Percentiles rank a stretch among this genome's conserved stretches.
Evolutionary conservation across 1,139 yeast genomes (phyloP).

Genomic region (Diutina sp.): DNA sequence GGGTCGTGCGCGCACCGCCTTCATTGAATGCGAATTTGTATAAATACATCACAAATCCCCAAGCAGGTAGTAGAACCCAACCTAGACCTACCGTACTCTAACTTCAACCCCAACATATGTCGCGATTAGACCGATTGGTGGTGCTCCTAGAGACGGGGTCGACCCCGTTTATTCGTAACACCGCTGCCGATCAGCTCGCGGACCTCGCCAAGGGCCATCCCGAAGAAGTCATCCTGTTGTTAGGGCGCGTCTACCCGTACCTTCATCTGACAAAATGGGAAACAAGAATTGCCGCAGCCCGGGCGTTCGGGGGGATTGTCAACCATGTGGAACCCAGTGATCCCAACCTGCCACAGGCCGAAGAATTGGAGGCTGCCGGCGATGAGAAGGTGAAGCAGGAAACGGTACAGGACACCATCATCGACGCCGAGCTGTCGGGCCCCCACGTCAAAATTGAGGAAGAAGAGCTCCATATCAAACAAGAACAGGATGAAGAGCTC

Average conservation of each 20-base stretch:
- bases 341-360: slow-evolving; percentile 40
- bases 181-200: slow-evolving; percentile 95
- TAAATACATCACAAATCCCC: background rate
- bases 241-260: slow-evolving; percentile 87
- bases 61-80: background rate
- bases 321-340: slow-evolving; percentile 74
- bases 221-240: slow-evolving; percentile 71
- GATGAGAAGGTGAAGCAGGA: slow-evolving; percentile 7
- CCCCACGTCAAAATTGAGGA: slow-evolving; percentile 12
- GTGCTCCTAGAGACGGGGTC: slow-evolving; percentile 88
- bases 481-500: slow-evolving; percentile 33
- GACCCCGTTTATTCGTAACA: slow-evolving; percentile 82
- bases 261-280: slow-evolving; percentile 85
- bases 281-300: slow-evolving; percentile 87
- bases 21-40: background rate
- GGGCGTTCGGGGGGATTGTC: slow-evolving; percentile 91
- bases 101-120: slow-evolving; percentile 14
- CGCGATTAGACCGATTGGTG: slow-evolving; percentile 58
- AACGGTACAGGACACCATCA: slow-evolving; percentile 1
- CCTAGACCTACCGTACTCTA: background rate
- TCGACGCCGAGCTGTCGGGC: slow-evolving; percentile 5
- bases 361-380: slow-evolving; percentile 9
- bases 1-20: background rate
- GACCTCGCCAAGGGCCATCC: slow-evolving; percentile 93
- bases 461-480: slow-evolving; percentile 17